A percentile compares a stretch with the other conserved stretches of the same genome.
phyloP scores from a whole-genome alignment of 306 rosid species.

The Vigna mungo region DNA sequence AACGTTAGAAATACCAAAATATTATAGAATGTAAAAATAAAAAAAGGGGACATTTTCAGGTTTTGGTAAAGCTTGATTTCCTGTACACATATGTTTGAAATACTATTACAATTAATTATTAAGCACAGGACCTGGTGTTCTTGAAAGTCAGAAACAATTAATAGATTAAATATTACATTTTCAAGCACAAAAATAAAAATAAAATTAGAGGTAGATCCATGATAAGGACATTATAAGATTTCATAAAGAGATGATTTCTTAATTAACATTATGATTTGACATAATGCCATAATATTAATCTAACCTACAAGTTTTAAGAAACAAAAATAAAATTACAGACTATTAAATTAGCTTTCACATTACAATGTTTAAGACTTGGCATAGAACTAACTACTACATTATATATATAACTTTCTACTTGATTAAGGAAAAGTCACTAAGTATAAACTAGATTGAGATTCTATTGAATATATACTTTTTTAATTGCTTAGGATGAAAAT shows the following conservation, averaged over 20 bases:
- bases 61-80: background rate
- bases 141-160: slow-evolving; percentile 24
- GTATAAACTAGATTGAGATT: slow-evolving; percentile 1
- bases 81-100: background rate
- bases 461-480: background rate
- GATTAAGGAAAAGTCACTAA: slow-evolving; percentile 9
- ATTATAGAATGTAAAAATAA: background rate
- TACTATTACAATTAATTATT: background rate
- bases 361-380: background rate
- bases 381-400: background rate
- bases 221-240: slow-evolving; percentile 11
- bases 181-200: too few relatives aligned
- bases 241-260: background rate
- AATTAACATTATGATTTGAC: background rate
- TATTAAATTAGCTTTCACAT: background rate
- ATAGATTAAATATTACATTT: background rate
- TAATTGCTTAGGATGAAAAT: background rate
- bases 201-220: background rate
- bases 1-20: too few relatives aligned
- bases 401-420: background rate
- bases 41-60: background rate
- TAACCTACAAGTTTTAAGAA: background rate
- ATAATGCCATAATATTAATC: background rate
- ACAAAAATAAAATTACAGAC: background rate
- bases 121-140: background rate